Base-by-base conservation (phyloP, 345 rosid species). In the Brassica rapa region DNA sequence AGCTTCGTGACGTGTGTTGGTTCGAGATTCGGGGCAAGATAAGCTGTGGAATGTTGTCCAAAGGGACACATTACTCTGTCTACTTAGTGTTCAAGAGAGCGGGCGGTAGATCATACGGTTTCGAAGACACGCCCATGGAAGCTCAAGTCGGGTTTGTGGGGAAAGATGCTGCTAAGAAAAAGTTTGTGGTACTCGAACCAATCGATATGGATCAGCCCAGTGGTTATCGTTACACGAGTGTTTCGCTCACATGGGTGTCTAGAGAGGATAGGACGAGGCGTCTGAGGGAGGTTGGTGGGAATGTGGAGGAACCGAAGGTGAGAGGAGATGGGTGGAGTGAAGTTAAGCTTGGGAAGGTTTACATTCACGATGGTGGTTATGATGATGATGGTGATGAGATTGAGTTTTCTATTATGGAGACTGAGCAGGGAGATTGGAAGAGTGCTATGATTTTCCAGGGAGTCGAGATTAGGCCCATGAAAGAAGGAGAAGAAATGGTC, bases 261-360 rank as follows among this genome's bases (percentile, higher is more conserved):
- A 51, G 56, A 51, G 56, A 51, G 56, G 56, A n/a, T 51, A 51
- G 56, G 56, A 15, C 6, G 56, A n/a, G 56, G 21, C 56, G 56
- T n/a, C 19, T n/a, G 19, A n/a, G 56, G 56, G 60, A 53, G 24
- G 4, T 15, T 16, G 24, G 24, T 53, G 60, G 24, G 60, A 53
- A 16, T 53, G 60, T 16, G 15, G 80, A 65, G 77, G 80, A 66
- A 55, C 86, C 90, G 0, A 72, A 72, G 80, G 83, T 74, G 66
- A 87, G 97, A 76, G 73, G 61, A 39, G 95, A 90, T 77, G 91
- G 89, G 37, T 90, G 95, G 97, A 35, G 74, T 62, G 91, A 92
- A 84, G 80, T 90, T 3, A 86, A 88, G 82, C 41, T 92, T 68
- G 93, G 95, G 4, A 82, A 85, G 55, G 51, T 85, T 72, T 46